Conservation (phyloP, 78 protist genomes). For the Dictyostelium firmibasis region DNA sequence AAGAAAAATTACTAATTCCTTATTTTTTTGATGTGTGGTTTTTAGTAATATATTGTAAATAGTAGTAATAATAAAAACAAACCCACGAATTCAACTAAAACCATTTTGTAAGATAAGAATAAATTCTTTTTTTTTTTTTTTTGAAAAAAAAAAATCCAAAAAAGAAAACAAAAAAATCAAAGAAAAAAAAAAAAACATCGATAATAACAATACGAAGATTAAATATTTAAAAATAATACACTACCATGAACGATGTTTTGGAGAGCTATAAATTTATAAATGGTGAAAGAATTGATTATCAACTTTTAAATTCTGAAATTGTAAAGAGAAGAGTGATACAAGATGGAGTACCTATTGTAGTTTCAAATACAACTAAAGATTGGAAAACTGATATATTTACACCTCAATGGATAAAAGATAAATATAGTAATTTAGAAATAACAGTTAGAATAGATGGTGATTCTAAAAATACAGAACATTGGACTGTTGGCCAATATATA, state of each 20-base stretch:
- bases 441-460: slow-evolving; percentile 24
- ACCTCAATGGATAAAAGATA: slow-evolving; percentile 26
- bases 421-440: slow-evolving; percentile 21
- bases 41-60: too few species aligned
- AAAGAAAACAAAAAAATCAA: too few species aligned
- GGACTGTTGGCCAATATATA: slow-evolving; percentile 44
- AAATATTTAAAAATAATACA: too few species aligned
- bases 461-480: slow-evolving; percentile 10
- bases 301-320: background rate
- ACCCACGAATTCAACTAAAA: background rate
- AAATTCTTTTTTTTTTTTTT: too few species aligned
- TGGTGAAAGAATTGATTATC: slow-evolving; percentile 8
- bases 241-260: background rate
- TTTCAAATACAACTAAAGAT: slow-evolving; percentile 15
- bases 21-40: too few species aligned
- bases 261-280: slow-evolving; percentile 9
- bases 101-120: background rate
- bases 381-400: slow-evolving; percentile 2
- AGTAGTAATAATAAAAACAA: too few species aligned
- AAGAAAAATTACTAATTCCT: too few species aligned
- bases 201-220: too few species aligned
- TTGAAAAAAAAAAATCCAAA: too few species aligned
- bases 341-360: slow-evolving; percentile 26
- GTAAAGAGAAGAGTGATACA: background rate
- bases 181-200: too few species aligned